Evolutionary conservation across 2,329 filamentous ascomycete genomes (phyloP).

Genomic region (Thermochaetoides dissita): DNA sequence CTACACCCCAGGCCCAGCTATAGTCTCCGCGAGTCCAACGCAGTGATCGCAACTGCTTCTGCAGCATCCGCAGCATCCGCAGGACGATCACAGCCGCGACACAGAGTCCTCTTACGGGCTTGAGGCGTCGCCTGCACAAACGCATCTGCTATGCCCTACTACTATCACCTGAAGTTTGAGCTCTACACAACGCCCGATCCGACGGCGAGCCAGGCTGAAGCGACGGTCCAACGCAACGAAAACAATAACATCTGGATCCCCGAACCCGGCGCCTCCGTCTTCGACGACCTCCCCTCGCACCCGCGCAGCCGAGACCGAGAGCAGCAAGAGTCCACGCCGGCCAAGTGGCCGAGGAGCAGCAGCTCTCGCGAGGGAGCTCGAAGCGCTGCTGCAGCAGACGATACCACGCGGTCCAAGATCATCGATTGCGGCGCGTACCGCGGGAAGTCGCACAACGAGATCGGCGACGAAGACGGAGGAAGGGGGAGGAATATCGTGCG

Average conservation of each 20-base stretch:
- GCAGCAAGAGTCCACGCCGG: neutral
- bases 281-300: slow-evolving; percentile 41
- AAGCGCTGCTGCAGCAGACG: neutral
- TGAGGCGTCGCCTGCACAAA: slow-evolving; percentile 1
- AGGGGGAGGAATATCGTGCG: slow-evolving; percentile 24
- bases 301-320: slow-evolving; percentile 14
- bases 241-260: slow-evolving; percentile 36
- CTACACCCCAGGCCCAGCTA: too few species aligned
- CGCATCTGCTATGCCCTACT: slow-evolving; percentile 43
- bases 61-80: neutral
- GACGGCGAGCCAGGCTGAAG: slow-evolving; percentile 7
- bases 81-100: neutral
- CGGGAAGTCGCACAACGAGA: slow-evolving; percentile 17
- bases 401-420: slow-evolving; percentile 17
- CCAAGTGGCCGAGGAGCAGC: slow-evolving; percentile 5
- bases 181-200: slow-evolving; percentile 39
- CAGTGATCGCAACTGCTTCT: neutral
- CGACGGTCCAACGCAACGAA: slow-evolving; percentile 4
- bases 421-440: slow-evolving; percentile 37
- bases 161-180: slow-evolving; percentile 54
- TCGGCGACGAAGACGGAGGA: slow-evolving; percentile 11
- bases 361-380: neutral
- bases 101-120: neutral
- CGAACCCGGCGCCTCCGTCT: slow-evolving; percentile 32
- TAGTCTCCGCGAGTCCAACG: neutral